Evolutionary conservation across 495 filamentous ascomycete species (phyloP), one percentile per base, ranked within the genome.

Genomic region (Aspergillus nanangensis): DNA sequence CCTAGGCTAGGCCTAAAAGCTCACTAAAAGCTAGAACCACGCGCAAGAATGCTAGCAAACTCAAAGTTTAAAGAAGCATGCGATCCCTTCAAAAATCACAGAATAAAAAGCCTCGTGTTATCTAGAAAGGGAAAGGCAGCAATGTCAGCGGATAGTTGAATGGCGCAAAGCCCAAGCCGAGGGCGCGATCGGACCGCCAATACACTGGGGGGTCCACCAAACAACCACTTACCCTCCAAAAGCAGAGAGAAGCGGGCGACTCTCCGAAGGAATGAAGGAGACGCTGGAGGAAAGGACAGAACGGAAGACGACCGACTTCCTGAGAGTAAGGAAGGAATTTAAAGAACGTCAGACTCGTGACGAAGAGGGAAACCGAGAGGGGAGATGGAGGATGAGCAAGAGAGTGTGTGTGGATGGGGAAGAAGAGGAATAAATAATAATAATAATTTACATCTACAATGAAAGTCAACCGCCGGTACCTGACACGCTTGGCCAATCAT

Each of bases 401-500:
- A 40, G 20, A 23, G 32, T 14, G 25, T 27, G 34, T 33, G 39
- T 23, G 41, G 35, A 37, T 43, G 24, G 17, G 29, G 8, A 17
- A 27, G 15, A 1, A 10, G 41, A 21, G 27, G 14, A 18, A 19
- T 5, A 11, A 34, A 13, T 18, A 34, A 31, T n/a, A n/a, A n/a
- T n/a, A n/a, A n/a, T n/a, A n/a, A n/a, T n/a, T n/a, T n/a, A n/a
- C n/a, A n/a, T n/a, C n/a, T n/a, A n/a, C n/a, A n/a, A n/a, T n/a
- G n/a, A n/a, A n/a, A n/a, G n/a, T 40, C 8, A 10, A 23, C 25
- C 25, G 25, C 25, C 25, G 25, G 25, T 29, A 40, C 18, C 43
- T 57, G 47, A 57, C 50, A 53, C 48, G 47, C 45, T 39, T 72
- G 71, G 25, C 25, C 25, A 29, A 29, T 29, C 25, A 29, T 5